A percentile compares a stretch with the other conserved stretches of the same genome.
phyloP scores from a whole-genome alignment of 208 protist genomes.

The Acanthamoeba healyi region DNA sequence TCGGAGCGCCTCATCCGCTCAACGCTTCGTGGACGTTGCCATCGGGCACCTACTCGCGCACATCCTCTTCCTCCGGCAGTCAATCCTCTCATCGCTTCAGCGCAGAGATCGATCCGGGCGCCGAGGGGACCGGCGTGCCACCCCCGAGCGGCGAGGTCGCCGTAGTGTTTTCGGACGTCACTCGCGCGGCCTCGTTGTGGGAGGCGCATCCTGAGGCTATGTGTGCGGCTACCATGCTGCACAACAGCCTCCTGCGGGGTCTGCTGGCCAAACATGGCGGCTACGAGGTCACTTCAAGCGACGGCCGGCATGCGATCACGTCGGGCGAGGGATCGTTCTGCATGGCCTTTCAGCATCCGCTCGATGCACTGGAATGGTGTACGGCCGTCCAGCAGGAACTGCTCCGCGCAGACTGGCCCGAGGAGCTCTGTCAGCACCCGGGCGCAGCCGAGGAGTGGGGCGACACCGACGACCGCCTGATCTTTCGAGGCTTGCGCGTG shows the following conservation, averaged over 20 bases:
- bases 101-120: no score
- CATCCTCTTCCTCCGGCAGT: no score
- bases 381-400: slow-evolving; percentile 1
- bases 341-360: slow-evolving; percentile 52
- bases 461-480: slow-evolving; percentile 39
- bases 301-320: neutral
- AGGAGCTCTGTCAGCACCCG: neutral
- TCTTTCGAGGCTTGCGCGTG: slow-evolving; percentile 61
- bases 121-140: neutral
- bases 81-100: no score
- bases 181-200: slow-evolving; percentile 52
- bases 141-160: neutral
- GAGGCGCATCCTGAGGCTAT: slow-evolving; percentile 47
- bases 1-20: neutral
- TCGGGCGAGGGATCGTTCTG: slow-evolving; percentile 69
- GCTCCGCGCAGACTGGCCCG: slow-evolving; percentile 46
- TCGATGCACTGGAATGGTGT: neutral
- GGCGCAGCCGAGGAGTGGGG: slow-evolving; percentile 36
- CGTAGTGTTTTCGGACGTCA: slow-evolving; percentile 61
- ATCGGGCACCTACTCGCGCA: no score
- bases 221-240: slow-evolving; percentile 46
- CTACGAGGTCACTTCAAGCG: slow-evolving; percentile 49
- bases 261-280: slow-evolving; percentile 39
- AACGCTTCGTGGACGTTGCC: neutral
- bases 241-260: slow-evolving; percentile 46